phyloP scores from a whole-genome alignment of 768 basidiomycete species.

The Jaapia argillacea region DNA sequence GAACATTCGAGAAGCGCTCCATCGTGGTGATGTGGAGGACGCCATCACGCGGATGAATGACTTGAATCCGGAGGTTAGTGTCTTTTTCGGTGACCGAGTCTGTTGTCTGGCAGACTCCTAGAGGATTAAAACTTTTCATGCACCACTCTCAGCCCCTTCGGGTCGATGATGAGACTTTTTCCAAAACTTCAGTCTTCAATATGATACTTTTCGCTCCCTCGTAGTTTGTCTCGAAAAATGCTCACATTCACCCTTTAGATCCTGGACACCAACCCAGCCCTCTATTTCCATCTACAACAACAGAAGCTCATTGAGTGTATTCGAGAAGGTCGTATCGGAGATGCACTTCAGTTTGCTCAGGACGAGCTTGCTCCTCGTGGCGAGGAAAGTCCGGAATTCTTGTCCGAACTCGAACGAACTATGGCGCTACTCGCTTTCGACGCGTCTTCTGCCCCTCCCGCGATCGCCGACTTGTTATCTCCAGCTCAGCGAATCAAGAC shows the following conservation, averaged over 20 bases:
- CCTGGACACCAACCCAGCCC: slow-evolving; percentile 85
- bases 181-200: slow-evolving; percentile 96
- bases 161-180: slow-evolving; percentile 80
- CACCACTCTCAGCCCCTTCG: slow-evolving; percentile 87
- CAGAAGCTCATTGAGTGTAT: slow-evolving; percentile 94
- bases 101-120: slow-evolving; percentile 12
- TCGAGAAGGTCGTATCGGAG: slow-evolving; percentile 64
- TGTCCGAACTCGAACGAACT: slow-evolving; percentile 85
- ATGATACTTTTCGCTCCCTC: slow-evolving; percentile 59
- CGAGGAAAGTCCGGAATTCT: slow-evolving; percentile 89
- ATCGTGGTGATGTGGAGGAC: slow-evolving; percentile 90
- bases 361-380: slow-evolving; percentile 90
- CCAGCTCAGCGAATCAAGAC: slow-evolving; percentile 87
- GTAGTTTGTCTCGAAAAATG: background rate
- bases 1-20: slow-evolving; percentile 89
- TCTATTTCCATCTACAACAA: slow-evolving; percentile 95
- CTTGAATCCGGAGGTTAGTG: slow-evolving; percentile 88
- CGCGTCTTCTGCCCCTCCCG: slow-evolving; percentile 44
- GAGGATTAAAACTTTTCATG: slow-evolving; percentile 93
- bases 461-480: slow-evolving; percentile 72
- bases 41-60: slow-evolving; percentile 96
- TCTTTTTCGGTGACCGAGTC: slow-evolving; percentile 5
- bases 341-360: slow-evolving; percentile 88
- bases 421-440: slow-evolving; percentile 91
- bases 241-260: slow-evolving; percentile 48